Evolutionary conservation across 257 asterid genomes (phyloP).

Genomic region (Sherardia arvensis): DNA sequence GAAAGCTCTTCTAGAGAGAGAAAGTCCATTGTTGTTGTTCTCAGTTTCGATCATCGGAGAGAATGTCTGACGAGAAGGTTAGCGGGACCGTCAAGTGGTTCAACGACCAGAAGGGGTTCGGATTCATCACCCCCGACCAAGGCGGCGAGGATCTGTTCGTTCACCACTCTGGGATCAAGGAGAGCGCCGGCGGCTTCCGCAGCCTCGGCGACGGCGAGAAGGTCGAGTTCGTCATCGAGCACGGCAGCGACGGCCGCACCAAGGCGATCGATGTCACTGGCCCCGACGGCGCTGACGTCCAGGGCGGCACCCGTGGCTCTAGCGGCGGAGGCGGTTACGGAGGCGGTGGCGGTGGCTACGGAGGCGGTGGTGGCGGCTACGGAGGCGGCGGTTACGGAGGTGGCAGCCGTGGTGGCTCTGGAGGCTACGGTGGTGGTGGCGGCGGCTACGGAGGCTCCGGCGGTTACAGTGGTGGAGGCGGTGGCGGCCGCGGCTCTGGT

Average conservation of each 20-base stretch:
- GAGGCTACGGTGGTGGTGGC: background rate
- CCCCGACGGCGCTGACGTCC: conserved; percentile 26
- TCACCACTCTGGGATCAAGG: conserved; percentile 65
- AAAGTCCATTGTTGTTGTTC: background rate
- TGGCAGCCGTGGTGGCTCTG: background rate
- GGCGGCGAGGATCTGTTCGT: conserved; percentile 82
- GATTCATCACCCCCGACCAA: conserved; percentile 77
- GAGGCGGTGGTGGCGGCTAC: conserved; percentile 13
- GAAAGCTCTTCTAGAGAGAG: conserved; percentile 6
- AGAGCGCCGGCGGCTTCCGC: conserved; percentile 45
- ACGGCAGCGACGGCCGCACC: conserved; percentile 29
- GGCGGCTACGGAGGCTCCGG: conserved; percentile 8
- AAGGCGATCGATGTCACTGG: conserved; percentile 34
- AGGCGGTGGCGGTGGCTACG: conserved; percentile 4
- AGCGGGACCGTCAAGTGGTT: conserved; percentile 84
- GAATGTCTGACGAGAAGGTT: conserved; percentile 26
- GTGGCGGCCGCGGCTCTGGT: conserved; percentile 20
- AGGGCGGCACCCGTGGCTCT: conserved; percentile 26
- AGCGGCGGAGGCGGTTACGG: conserved; percentile 19
- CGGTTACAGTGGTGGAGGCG: conserved; percentile 10
- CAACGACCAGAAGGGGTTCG: conserved; percentile 69
- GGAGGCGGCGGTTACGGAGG: background rate
- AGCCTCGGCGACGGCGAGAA: conserved; percentile 64
- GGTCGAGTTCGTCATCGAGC: conserved; percentile 50
- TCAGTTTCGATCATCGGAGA: background rate